Percentiles rank a stretch among this genome's conserved stretches.
These are phyloP conservation scores for Cupressus sempervirens DNA, from an alignment of 75 land plant genomes.

Conservation along the genomic window DNA sequence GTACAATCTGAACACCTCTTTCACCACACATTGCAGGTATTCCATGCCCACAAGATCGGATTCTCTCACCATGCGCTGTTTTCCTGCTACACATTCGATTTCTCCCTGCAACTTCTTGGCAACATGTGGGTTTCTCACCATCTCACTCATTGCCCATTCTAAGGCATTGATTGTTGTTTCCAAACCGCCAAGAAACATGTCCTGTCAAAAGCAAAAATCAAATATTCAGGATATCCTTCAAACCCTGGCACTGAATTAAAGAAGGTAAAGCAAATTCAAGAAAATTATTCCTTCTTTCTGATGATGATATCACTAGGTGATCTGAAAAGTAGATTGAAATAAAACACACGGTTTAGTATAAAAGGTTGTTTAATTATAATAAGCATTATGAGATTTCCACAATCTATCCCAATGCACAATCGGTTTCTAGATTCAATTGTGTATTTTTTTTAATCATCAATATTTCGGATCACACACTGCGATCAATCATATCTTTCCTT, in stretches of 20 bases:
- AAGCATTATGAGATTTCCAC: too few relatives aligned
- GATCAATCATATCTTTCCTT: too few relatives aligned
- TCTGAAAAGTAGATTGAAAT: too few relatives aligned
- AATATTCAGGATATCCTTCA: background rate
- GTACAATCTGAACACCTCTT: slow-evolving; percentile 12
- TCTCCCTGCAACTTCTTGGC: slow-evolving; percentile 16
- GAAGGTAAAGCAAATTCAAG: background rate
- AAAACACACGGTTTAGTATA: too few relatives aligned
- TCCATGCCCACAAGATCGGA: slow-evolving; percentile 7
- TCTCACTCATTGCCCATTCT: slow-evolving; percentile 20
- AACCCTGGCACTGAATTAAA: background rate
- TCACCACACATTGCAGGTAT: slow-evolving; percentile 11
- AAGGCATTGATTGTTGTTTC: background rate
- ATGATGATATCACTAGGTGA: too few relatives aligned
- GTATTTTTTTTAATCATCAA: too few relatives aligned
- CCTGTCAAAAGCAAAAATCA: background rate
- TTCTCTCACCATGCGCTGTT: slow-evolving; percentile 1
- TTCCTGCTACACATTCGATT: slow-evolving; percentile 14
- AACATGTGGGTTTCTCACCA: background rate
- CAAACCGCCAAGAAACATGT: background rate
- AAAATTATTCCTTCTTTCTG: too few relatives aligned
- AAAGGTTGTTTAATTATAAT: too few relatives aligned
- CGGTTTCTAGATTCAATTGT: too few relatives aligned
- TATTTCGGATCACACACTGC: too few relatives aligned
- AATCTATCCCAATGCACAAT: too few relatives aligned